Conservation (phyloP, 208 protist genomes). For the Trypanosoma lewisi region DNA sequence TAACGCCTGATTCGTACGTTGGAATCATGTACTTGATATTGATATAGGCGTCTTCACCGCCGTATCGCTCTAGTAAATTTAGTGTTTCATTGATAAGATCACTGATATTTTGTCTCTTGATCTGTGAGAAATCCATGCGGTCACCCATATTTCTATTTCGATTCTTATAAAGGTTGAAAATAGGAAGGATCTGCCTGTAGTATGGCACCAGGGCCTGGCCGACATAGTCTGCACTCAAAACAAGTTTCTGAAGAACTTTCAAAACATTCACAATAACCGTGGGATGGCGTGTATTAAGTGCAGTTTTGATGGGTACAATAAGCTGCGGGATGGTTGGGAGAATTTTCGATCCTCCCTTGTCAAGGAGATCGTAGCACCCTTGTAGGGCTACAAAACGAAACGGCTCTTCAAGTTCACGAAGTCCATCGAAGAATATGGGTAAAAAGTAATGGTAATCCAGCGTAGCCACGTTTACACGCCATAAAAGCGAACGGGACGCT, state of each 20-base stretch:
- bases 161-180: constrained; percentile 98
- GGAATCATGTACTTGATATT: constrained; percentile 97
- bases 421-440: constrained; percentile 98
- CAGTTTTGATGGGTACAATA: constrained; percentile 98
- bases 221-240: constrained; percentile 93
- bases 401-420: constrained; percentile 96
- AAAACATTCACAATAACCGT: constrained; percentile 95
- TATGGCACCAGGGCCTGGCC: constrained; percentile 98
- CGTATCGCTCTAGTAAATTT: constrained; percentile 90
- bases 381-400: constrained; percentile 95
- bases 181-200: constrained; percentile 98
- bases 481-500: constrained; percentile 92
- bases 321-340: constrained; percentile 98
- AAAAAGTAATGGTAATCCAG: constrained; percentile 99
- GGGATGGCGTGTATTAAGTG: constrained; percentile 97
- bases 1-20: constrained; percentile 86
- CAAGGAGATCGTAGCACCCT: constrained; percentile 93
- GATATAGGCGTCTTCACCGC: constrained; percentile 93
- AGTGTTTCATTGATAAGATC: constrained; percentile 98
- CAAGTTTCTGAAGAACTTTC: constrained; percentile 96
- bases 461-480: constrained; percentile 96
- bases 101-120: constrained; percentile 92
- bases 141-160: constrained; percentile 92
- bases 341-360: constrained; percentile 93
- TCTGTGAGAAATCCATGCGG: constrained; percentile 95